Evolutionary conservation across 441 rosid genomes (phyloP), one percentile per base, ranked within the genome.

Genomic region (Flueggea neowawraea): DNA sequence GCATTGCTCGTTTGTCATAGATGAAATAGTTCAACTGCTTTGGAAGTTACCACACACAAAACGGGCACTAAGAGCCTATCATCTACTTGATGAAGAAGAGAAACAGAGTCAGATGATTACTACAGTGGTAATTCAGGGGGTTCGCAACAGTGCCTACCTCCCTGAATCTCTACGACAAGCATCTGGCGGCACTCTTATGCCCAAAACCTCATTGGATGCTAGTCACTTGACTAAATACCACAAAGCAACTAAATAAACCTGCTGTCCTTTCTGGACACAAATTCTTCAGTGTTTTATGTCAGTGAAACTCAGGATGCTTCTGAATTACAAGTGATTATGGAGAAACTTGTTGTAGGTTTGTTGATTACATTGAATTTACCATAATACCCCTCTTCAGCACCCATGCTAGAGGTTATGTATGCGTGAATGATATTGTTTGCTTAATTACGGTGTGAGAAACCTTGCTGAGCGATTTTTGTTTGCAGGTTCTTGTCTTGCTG

Each of bases 21-120:
- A 95, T 60, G 99, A 95, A 80, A 68, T 86, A 61, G 83, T 86
- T 71, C 99, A 88, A 67, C 75, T 95, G 66, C 84, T 95, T 16
- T 88, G 89, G 95, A 95, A 90, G 81, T 73, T 95, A 64, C 98
- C 98, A 56, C 72, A 74, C 72, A 85, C 98, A 15, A 92, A 84
- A 79, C 85, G 97, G 65, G 96, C 85, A 5, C 62, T 79, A 63
- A 85, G 98, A 73, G 71, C 98, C 11, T 90, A 92, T 87, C 96
- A 77, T 70, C 87, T 95, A 15, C 98, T 96, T 57, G 98, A 92
- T 79, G 99, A 95, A 80, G 99, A 95, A 71, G 96, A 95, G 69
- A 87, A 86, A 78, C 99, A 95, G 78, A 95, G 92, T 78, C 99
- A 95, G 78, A 92, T 90, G 96, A 77, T 92, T 63, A 82, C 96